Evolutionary conservation across 768 basidiomycete species (phyloP), one percentile per base, ranked within the genome.

Genomic region (Tephrocybe sp.): DNA sequence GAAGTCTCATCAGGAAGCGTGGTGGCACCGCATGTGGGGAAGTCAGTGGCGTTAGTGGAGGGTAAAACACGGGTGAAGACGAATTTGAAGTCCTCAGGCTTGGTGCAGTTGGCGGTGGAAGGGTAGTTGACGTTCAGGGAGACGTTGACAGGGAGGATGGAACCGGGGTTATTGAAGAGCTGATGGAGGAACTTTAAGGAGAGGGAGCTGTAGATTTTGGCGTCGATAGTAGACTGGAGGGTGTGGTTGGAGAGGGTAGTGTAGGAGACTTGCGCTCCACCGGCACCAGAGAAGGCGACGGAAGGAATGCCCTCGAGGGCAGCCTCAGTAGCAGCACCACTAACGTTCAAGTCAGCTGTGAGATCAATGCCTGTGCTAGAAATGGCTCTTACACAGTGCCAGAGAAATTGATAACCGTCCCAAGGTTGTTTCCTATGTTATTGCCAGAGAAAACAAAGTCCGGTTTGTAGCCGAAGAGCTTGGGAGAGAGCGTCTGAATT

Each of bases 101-200:
- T 62, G n/a, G 68, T 48, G 56, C 79, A 80, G 46, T 57, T 66
- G 42, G 60, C 60, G 1, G 62, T 70, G 9, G 73, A 55, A 0
- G 75, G 72, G 58, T 72, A 79, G 65, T 81, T 82, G 57, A 82
- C 78, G 60, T 79, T 80, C 51, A 82, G 52, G 38, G 66, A 67
- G 48, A 72, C 64, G 19, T 69, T 70, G 0, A 62, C 17, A 1
- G 78, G 79, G 14, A 79, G 69, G 48, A 76, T 61, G 1, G 73
- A 71, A 1, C 56, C 62, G 9, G 43, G 46, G 38, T 45, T 51
- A 7, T 55, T 52, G 42, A 75, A 57, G n/a, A 70, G 61, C 17
- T 66, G 65, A 13, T 65, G 42, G 22, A 71, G 60, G 58, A 80
- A 71, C 53, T 65, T 68, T 22, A 74, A 60, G 43, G 72, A 67